Evolutionary conservation across 148 eudicot genomes (phyloP).

Genomic region (Chenopodium berlandieri): DNA sequence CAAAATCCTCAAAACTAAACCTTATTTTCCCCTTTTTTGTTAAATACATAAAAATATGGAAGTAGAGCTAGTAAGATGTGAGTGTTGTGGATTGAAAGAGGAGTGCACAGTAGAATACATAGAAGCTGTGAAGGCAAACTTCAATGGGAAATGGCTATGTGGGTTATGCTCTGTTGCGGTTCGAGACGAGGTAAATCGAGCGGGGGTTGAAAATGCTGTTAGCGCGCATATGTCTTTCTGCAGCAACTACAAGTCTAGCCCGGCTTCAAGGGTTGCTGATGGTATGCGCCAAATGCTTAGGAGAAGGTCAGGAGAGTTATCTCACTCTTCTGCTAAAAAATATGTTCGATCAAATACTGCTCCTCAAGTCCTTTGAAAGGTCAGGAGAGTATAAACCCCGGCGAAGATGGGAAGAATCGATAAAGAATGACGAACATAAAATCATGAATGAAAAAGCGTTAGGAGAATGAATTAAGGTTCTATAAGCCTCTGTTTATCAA

Average conservation of each 20-base stretch:
- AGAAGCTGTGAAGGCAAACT: constrained; percentile 53
- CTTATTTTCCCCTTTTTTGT: too few relatives aligned
- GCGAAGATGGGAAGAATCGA: background rate
- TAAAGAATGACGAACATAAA: background rate
- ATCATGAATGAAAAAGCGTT: background rate
- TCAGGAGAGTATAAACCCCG: background rate
- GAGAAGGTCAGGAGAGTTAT: constrained; percentile 43
- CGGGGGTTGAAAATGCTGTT: constrained; percentile 53
- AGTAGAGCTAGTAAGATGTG: constrained; percentile 56
- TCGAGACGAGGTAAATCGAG: constrained; percentile 50
- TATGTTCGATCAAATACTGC: constrained; percentile 38
- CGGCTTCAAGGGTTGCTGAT: constrained; percentile 64
- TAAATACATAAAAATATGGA: constrained; percentile 33
- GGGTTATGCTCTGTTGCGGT: constrained; percentile 82
- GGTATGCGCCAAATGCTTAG: constrained; percentile 73
- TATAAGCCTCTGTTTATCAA: background rate
- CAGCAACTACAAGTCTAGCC: constrained; percentile 55
- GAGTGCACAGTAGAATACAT: constrained; percentile 77
- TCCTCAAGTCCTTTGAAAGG: constrained; percentile 13
- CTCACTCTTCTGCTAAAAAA: constrained; percentile 31
- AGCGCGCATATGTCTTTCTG: constrained; percentile 72
- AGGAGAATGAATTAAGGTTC: background rate
- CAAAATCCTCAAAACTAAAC: too few relatives aligned
- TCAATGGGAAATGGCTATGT: constrained; percentile 78
- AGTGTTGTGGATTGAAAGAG: constrained; percentile 74